phyloP scores from a whole-genome alignment of 2,329 filamentous ascomycete genomes.

The Xylariaceae sp. region DNA sequence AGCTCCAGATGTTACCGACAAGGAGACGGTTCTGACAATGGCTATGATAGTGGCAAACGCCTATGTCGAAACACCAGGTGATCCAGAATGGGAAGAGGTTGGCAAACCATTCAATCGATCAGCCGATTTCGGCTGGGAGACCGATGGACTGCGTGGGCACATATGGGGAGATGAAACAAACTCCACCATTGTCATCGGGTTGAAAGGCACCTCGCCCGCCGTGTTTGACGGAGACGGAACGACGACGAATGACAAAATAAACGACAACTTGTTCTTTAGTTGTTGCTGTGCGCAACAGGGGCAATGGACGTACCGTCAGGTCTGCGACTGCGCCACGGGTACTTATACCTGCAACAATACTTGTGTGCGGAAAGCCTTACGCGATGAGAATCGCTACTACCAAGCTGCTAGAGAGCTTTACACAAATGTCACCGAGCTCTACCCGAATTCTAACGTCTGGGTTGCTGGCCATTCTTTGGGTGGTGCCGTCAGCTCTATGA shows the following conservation, averaged over 20 bases:
- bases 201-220: constrained; percentile 87
- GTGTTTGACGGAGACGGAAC: constrained; percentile 97
- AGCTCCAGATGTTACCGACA: constrained; percentile 79
- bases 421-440: constrained; percentile 83
- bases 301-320: constrained; percentile 81
- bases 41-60: constrained; percentile 87
- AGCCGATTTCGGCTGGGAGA: constrained; percentile 86
- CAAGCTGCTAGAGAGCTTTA: constrained; percentile 83
- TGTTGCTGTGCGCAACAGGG: constrained; percentile 96
- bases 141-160: constrained; percentile 83
- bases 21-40: constrained; percentile 74
- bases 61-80: constrained; percentile 68
- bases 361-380: constrained; percentile 70
- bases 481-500: constrained; percentile 78
- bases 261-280: constrained; percentile 96
- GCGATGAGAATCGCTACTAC: constrained; percentile 85
- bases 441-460: constrained; percentile 82
- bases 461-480: constrained; percentile 88
- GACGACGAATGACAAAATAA: constrained; percentile 94
- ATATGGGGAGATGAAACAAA: constrained; percentile 85
- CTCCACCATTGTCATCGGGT: constrained; percentile 79
- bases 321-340: constrained; percentile 84
- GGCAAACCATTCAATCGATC: constrained; percentile 77
- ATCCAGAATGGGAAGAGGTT: constrained; percentile 79
- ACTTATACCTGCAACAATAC: constrained; percentile 91